Conservation (phyloP, 768 basidiomycete species). For the Boletus sp. region DNA sequence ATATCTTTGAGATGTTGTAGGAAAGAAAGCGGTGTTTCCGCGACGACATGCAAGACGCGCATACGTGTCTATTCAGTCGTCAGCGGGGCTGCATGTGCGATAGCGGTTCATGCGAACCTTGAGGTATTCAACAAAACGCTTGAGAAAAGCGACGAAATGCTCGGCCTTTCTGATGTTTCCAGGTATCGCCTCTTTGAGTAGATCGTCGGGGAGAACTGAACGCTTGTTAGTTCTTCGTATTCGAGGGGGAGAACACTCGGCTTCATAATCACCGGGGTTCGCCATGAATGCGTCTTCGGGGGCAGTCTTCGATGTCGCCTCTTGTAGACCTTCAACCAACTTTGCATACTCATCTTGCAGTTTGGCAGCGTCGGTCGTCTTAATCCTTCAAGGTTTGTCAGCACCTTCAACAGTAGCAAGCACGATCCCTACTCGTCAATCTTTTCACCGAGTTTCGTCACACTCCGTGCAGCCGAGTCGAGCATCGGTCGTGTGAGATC, state of each 20-base stretch:
- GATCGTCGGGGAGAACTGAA: constrained; percentile 89
- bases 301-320: constrained; percentile 52
- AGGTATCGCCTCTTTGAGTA: constrained; percentile 92
- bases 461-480: constrained; percentile 88
- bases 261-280: constrained; percentile 69
- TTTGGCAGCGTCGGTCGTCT: constrained; percentile 88
- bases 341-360: constrained; percentile 96
- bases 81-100: constrained; percentile 4
- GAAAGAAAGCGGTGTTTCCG: constrained; percentile 96
- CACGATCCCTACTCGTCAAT: constrained; percentile 80
- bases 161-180: constrained; percentile 99
- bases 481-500: constrained; percentile 97
- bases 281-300: constrained; percentile 85
- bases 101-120: constrained; percentile 54
- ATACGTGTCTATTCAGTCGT: constrained; percentile 77
- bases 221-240: neutral
- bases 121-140: constrained; percentile 97
- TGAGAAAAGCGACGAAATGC: constrained; percentile 97
- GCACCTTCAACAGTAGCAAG: neutral
- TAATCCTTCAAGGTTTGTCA: constrained; percentile 62
- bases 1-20: constrained; percentile 98
- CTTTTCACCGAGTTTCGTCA: constrained; percentile 81
- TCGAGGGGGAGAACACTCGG: neutral
- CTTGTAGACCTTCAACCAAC: constrained; percentile 90
- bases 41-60: constrained; percentile 99